These are phyloP conservation scores for Candida ipomoeae DNA, from an alignment of 805 yeast genomes.

Conservation along the genomic window DNA sequence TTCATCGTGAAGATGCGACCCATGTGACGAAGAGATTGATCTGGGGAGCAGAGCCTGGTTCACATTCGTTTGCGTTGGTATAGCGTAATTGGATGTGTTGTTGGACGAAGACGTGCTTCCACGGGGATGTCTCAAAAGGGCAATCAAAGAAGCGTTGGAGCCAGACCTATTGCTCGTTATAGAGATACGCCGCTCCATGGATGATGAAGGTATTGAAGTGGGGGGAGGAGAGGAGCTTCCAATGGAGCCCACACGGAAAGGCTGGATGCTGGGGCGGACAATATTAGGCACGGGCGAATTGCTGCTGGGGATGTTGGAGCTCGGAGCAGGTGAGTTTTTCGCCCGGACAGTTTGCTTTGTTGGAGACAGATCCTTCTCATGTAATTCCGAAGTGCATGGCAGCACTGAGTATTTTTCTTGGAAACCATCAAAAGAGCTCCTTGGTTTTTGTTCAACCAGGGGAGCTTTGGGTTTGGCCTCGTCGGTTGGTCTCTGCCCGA, in stretches of 20 bases:
- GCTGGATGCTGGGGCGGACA: slow-evolving; percentile 41
- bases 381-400: slow-evolving; percentile 17
- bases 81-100: slow-evolving; percentile 15
- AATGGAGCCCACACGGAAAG: slow-evolving; percentile 62
- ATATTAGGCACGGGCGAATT: slow-evolving; percentile 1
- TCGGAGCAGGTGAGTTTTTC: slow-evolving; percentile 1
- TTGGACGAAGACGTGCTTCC: slow-evolving; percentile 41
- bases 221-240: slow-evolving; percentile 40
- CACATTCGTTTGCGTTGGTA: slow-evolving; percentile 23
- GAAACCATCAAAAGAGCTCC: slow-evolving; percentile 13
- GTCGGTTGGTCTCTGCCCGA: not conserved
- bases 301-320: not conserved
- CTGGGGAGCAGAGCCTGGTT: slow-evolving; percentile 25
- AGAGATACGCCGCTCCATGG: slow-evolving; percentile 37
- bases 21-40: slow-evolving; percentile 39
- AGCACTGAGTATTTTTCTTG: slow-evolving; percentile 15
- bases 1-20: slow-evolving; percentile 31
- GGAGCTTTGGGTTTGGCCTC: not conserved
- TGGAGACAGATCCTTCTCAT: slow-evolving; percentile 8
- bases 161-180: slow-evolving; percentile 45
- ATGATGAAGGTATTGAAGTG: slow-evolving; percentile 15
- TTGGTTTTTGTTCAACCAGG: not conserved
- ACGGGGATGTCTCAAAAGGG: slow-evolving; percentile 47
- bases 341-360: not conserved
- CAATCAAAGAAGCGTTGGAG: slow-evolving; percentile 52